Percentiles rank a stretch among this genome's conserved stretches.
Conservation (phyloP, 2,329 filamentous ascomycete genomes). For the Gliomastix tumulicola region DNA sequence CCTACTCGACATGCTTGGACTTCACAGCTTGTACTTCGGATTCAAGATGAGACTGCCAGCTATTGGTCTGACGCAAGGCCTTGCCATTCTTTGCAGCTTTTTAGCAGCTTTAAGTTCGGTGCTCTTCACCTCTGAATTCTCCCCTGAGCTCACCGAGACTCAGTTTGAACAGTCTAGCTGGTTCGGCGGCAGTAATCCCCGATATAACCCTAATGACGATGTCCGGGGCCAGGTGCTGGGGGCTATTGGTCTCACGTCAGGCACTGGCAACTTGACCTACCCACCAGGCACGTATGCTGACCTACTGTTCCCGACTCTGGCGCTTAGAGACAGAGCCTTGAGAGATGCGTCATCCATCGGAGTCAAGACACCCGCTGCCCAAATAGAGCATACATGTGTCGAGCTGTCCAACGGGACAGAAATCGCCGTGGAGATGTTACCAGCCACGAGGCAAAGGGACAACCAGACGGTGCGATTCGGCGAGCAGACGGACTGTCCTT, state of each 20-base stretch:
- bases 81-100: neutral
- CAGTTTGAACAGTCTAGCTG: too few species aligned
- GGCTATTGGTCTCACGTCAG: neutral
- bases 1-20: neutral
- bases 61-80: neutral
- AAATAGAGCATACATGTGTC: too few species aligned
- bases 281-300: neutral
- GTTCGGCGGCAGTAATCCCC: too few species aligned
- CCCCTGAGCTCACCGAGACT: neutral
- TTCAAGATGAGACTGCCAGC: neutral
- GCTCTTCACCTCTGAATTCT: neutral
- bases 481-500: too few species aligned
- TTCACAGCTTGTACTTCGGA: neutral
- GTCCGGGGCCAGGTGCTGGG: neutral
- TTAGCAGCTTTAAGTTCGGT: neutral
- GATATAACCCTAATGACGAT: too few species aligned
- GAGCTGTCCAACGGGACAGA: too few species aligned
- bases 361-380: too few species aligned
- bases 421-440: too few species aligned
- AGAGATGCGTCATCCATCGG: too few species aligned
- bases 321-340: too few species aligned
- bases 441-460: too few species aligned
- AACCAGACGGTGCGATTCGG: too few species aligned
- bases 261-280: neutral
- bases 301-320: neutral